Base-by-base conservation (phyloP, 225 moss, liverwort and hornwort species). In the Pleurozium schreberi region DNA sequence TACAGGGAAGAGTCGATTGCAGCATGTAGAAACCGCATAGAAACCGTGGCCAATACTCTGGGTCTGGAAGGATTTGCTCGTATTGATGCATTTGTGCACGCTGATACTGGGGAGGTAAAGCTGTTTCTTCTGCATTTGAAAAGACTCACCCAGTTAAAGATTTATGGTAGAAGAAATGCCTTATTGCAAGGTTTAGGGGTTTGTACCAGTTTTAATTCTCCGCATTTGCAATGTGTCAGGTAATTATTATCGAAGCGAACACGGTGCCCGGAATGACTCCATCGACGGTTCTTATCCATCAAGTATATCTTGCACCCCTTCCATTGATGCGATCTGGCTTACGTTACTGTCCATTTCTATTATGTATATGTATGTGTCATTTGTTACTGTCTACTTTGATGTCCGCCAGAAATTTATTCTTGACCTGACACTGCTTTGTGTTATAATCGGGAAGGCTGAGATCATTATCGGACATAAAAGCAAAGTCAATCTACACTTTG, bases 221-320 rank as follows among this genome's bases (percentile, higher is more conserved):
- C 47, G 89, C 64, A 36, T 89, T 88, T 90, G 77, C 65, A 83
- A 91, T 82, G 87, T 90, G 74, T 34, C 93, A 97, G 97, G 84
- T 98, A 28, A 94, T 97, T 81, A 45, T 97, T n/a, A 98, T 98
- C 62, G 98, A 98, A 94, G 98, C 96, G 33, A 98, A 98, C 89
- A 97, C 98, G 71, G 96, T 97, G 61, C 97, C 97, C 11, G 98
- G 98, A 79, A 97, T 98, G 98, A 98, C 97, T 80, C 98, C 98
- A 58, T 98, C 98, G 18, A 98, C 98, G 55, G 98, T 96, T 58
- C 96, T 98, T 63, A 93, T 98, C 65, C 98, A 97, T 89, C 98
- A 98, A 96, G 98, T 97, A 91, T 55, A 38, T 77, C 47, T 77
- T 88, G 60, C 89, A 65, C 83, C 45, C 64, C 38, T 75, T 86